Evolutionary conservation across 2,329 filamentous ascomycete genomes (phyloP), one percentile per base, ranked within the genome.

Genomic region (Hypoxylon sp.): DNA sequence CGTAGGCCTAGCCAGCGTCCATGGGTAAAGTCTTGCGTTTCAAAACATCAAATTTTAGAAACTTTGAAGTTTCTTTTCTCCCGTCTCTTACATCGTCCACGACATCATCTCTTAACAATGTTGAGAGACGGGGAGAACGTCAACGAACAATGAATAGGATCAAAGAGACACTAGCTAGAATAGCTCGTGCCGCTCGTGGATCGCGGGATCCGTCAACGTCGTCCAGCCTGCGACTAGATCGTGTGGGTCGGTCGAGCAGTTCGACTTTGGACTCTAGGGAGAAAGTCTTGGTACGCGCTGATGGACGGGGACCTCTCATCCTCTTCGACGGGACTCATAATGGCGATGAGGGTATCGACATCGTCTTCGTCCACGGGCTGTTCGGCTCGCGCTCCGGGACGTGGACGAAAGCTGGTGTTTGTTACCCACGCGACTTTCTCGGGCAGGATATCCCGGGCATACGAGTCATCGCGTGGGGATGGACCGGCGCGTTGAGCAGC

Each of bases 131-230:
- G 59, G 59, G 66, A 61, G 46, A 59, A 59, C 54, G 54, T 66
- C 59, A 48, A 75, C 70, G 74, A 74, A 75, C 64, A 66, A 77
- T 77, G 75, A 74, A 77, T 59, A 71, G 74, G 71, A 77, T 77
- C 67, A 77, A 60, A 61, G 75, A 77, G 66, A 75, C 75, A 53
- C 69, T 77, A 50, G 72, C 74, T 71, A 74, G 75, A 57, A 73
- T 77, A 64, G 74, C 75, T 44, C 75, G 75, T 53, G 73, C 74
- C 19, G 62, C 69, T 55, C 70, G 75, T 55, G 74, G 74, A n/a
- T 60, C 73, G 59, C 72, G 71, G 17, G 74, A 77, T 8, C 60
- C 66, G 26, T 67, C 63, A 17, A 59, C 63, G 22, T 58, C 71
- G 17, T 67, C 70, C n/a, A 71, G 69, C 63, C 62, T 74, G 19